A percentile compares a stretch with the other conserved stretches of the same genome.
These are phyloP conservation scores for Diplodia mutila DNA, from an alignment of 2,329 filamentous ascomycete genomes.

Conservation along the genomic window DNA sequence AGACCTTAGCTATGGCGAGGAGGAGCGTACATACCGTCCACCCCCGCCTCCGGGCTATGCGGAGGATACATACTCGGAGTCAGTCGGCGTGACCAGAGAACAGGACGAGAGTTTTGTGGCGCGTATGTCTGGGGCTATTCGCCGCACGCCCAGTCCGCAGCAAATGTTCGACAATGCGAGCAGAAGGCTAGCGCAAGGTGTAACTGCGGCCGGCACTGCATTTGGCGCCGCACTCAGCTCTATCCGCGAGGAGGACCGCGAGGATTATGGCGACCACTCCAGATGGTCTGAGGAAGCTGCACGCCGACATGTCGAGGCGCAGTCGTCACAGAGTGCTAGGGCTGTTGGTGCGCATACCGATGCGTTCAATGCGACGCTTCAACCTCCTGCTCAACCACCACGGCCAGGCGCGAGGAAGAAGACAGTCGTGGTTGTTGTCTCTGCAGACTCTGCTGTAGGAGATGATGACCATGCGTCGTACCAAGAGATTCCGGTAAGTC, in stretches of 20 bases:
- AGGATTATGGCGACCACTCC: conserved; percentile 81
- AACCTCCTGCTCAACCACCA: conserved; percentile 9
- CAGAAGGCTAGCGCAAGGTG: conserved; percentile 77
- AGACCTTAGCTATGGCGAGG: conserved; percentile 30
- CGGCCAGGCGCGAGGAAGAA: conserved; percentile 50
- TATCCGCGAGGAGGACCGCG: conserved; percentile 81
- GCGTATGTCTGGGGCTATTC: conserved; percentile 78
- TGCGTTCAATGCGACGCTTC: conserved; percentile 38
- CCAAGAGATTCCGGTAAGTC: conserved; percentile 62
- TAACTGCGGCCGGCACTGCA: conserved; percentile 80
- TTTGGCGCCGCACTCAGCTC: conserved; percentile 81
- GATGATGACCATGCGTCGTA: conserved; percentile 21
- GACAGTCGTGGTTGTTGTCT: conserved; percentile 86
- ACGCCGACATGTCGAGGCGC: conserved; percentile 51
- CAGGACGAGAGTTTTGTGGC: conserved; percentile 65
- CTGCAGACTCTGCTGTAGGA: conserved; percentile 65
- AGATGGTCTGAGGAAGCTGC: conserved; percentile 92
- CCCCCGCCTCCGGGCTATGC: conserved; percentile 35
- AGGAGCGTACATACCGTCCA: background rate
- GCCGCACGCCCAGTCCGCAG: conserved; percentile 82
- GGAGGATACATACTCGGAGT: conserved; percentile 20
- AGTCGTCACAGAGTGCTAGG: conserved; percentile 39
- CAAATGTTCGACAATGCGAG: conserved; percentile 85
- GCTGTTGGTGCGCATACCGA: conserved; percentile 40
- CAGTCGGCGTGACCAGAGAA: conserved; percentile 27